Base-by-base conservation (phyloP, 371 early-diverging fungal species). In the Mycotypha africana region DNA sequence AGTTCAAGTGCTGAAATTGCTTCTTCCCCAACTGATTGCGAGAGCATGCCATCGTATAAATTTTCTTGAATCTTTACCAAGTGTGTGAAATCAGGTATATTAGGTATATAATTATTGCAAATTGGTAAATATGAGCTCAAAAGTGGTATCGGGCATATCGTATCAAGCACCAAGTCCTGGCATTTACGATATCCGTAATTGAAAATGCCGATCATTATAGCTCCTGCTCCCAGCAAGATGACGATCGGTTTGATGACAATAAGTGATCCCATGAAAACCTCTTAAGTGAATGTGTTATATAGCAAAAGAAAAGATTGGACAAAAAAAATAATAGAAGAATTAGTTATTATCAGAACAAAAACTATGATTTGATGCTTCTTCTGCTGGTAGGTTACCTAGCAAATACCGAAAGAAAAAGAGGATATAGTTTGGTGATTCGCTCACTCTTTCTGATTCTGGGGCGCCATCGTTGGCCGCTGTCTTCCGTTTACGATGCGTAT, bases 41-140 rank as follows among this genome's bases (percentile, higher is more conserved):
- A 48, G 2, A 66, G 39, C 56, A 70, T 62, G 24, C 47, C 58
- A 17, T 70, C 68, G 24, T 71, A 64, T 3, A 72, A 47, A 8
- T 51, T 47, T 21, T 70, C 76, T 47, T 75, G 76, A 5, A 62
- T 42, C 23, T 67, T 59, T 16, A 72, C 64, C 12, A 72, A 55
- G 31, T 57, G 60, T 2, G 72, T 61, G 32, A 75, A 75, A 37
- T 75, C 68, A 9, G 76, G 76, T 15, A 74, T 51, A 1, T 56
- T 45, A 0, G 49, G 25, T 15, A 39, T 17, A 16, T 55, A 42
- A 4, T 49, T 20, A 26, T 51, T 38, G 47, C 70, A 70, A 2
- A 55, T 21, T 4, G 66, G 51, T 4, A 68, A 21, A 12, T 46
- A 46, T 0, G 23, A 14, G 4, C 59, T 47, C n/a, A 58, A 17